phyloP scores from a whole-genome alignment of 2,329 filamentous ascomycete species.

The Pestalotiopsis sp. region DNA sequence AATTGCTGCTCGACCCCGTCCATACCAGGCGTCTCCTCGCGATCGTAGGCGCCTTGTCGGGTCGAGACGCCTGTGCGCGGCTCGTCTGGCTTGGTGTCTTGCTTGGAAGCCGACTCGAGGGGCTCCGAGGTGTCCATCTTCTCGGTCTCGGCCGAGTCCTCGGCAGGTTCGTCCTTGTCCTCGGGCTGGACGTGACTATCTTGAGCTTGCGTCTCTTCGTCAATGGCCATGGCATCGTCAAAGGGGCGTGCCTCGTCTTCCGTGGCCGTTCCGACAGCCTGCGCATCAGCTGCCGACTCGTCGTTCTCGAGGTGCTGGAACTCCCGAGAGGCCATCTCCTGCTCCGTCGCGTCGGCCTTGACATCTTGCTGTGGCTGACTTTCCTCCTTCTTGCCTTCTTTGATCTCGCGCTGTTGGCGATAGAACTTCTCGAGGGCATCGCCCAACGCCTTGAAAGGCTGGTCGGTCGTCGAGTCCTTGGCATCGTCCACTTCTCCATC shows the following conservation, averaged over 20 bases:
- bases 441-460: slow-evolving; percentile 92
- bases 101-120: slow-evolving; percentile 40
- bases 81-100: slow-evolving; percentile 54
- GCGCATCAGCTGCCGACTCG: slow-evolving; percentile 78
- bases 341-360: slow-evolving; percentile 51
- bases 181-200: slow-evolving; percentile 55
- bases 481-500: slow-evolving; percentile 44
- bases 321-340: slow-evolving; percentile 68
- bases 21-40: slow-evolving; percentile 44
- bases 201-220: slow-evolving; percentile 63
- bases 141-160: slow-evolving; percentile 50
- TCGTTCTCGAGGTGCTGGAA: slow-evolving; percentile 94
- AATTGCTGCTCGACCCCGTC: slow-evolving; percentile 40
- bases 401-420: slow-evolving; percentile 82
- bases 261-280: slow-evolving; percentile 85
- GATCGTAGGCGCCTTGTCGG: slow-evolving; percentile 59
- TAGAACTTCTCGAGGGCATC: slow-evolving; percentile 94
- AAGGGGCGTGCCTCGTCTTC: slow-evolving; percentile 86
- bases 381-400: slow-evolving; percentile 59
- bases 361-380: slow-evolving; percentile 42
- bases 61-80: slow-evolving; percentile 63
- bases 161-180: slow-evolving; percentile 43
- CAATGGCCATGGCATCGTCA: slow-evolving; percentile 86
- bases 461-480: slow-evolving; percentile 49
- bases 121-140: slow-evolving; percentile 46